Conservation (phyloP, 192 early-diverging fungal genomes). For the Geosiphon pyriformis region DNA sequence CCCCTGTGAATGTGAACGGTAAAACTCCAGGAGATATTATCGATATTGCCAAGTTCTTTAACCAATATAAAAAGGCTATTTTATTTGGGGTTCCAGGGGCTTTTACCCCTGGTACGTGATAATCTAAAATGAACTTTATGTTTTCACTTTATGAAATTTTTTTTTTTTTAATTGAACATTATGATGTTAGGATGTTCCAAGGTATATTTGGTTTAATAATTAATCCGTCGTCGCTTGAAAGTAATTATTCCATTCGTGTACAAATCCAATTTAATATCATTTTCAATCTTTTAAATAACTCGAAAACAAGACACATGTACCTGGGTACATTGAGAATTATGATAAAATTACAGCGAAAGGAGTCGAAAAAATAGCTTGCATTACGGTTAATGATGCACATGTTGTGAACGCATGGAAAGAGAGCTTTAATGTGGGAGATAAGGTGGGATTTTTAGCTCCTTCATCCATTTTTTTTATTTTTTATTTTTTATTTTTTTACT, state of each 20-base stretch:
- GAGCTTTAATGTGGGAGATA: slow-evolving; percentile 33
- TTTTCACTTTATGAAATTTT: too few relatives aligned
- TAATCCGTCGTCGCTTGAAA: slow-evolving; percentile 26
- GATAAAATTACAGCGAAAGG: slow-evolving; percentile 44
- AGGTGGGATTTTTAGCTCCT: neutral
- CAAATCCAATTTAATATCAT: neutral
- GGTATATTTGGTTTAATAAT: neutral
- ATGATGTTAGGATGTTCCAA: neutral
- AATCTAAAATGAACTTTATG: too few relatives aligned
- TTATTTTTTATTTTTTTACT: too few relatives aligned
- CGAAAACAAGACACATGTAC: slow-evolving; percentile 38
- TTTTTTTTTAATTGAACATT: too few relatives aligned
- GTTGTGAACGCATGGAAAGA: slow-evolving; percentile 52
- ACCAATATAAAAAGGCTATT: slow-evolving; percentile 35
- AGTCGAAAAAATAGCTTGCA: slow-evolving; percentile 43
- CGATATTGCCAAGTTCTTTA: slow-evolving; percentile 38
- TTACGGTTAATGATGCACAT: slow-evolving; percentile 49
- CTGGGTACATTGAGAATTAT: slow-evolving; percentile 45
- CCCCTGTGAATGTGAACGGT: neutral
- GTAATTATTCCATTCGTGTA: neutral
- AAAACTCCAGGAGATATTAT: slow-evolving; percentile 38
- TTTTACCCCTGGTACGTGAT: slow-evolving; percentile 34
- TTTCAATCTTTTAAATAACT: neutral
- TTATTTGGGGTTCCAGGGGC: slow-evolving; percentile 39
- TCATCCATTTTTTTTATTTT: neutral